phyloP scores from a whole-genome alignment of 306 rosid species.

The Prunus kanzakura region DNA sequence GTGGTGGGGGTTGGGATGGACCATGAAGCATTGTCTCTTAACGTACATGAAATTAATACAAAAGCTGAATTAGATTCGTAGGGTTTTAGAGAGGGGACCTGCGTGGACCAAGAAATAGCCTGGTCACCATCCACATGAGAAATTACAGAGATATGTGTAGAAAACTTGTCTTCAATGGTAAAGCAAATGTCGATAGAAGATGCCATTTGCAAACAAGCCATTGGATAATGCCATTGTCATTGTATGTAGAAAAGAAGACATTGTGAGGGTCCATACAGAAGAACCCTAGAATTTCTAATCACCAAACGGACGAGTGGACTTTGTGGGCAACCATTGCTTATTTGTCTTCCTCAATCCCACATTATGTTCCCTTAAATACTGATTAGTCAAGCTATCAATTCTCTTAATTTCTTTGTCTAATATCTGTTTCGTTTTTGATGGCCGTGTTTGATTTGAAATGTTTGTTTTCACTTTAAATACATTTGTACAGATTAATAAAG shows the following conservation, averaged over 20 bases:
- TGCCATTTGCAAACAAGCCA: conserved; percentile 29
- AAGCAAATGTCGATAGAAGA: conserved; percentile 34
- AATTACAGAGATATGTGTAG: conserved; percentile 33
- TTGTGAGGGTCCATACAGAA: conserved; percentile 48
- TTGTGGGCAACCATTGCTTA: conserved; percentile 33
- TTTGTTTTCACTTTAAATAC: conserved; percentile 25
- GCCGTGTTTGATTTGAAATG: conserved; percentile 8
- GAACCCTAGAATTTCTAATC: conserved; percentile 17
- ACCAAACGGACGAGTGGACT: conserved; percentile 12
- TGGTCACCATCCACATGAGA: conserved; percentile 33
- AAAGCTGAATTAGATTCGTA: conserved; percentile 23
- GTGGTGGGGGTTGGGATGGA: conserved; percentile 27
- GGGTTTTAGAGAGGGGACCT: conserved; percentile 21
- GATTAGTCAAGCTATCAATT: conserved; percentile 21
- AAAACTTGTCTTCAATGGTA: conserved; percentile 37
- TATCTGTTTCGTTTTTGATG: not conserved
- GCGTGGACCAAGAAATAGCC: conserved; percentile 41
- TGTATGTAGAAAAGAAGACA: conserved; percentile 31
- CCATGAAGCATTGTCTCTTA: conserved; percentile 28
- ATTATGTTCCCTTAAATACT: conserved; percentile 23
- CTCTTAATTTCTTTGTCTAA: conserved; percentile 10
- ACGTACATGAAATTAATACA: conserved; percentile 16
- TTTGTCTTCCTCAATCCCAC: conserved; percentile 42
- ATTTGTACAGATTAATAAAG: not conserved
- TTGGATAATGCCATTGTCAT: conserved; percentile 29